Evolutionary conservation across 441 rosid species (phyloP).

Genomic region (Kokia cookei): DNA sequence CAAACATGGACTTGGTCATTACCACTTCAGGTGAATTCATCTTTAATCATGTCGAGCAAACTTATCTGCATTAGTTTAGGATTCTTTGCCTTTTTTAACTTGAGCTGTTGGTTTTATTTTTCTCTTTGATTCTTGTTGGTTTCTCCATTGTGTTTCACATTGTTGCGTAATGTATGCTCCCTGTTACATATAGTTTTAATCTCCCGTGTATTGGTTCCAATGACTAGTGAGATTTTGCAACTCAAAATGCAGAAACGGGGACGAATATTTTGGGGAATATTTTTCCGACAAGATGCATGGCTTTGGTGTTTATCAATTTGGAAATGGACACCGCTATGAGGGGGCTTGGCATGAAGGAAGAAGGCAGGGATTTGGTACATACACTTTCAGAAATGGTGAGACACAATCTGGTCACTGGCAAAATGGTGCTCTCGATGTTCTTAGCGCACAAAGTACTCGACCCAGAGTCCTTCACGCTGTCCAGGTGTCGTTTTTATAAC

Average conservation of each 20-base stretch:
- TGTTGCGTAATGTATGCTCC: not conserved
- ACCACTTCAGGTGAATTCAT: conserved; percentile 48
- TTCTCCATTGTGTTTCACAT: not conserved
- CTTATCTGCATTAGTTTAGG: too few relatives aligned
- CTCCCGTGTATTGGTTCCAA: not conserved
- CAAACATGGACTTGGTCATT: conserved; percentile 57
- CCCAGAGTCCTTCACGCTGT: conserved; percentile 14
- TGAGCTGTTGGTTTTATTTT: not conserved
- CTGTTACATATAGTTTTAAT: not conserved
- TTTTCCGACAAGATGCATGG: conserved; percentile 75
- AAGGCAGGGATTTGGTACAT: conserved; percentile 71
- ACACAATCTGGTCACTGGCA: conserved; percentile 60
- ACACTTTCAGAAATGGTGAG: conserved; percentile 56
- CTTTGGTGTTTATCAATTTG: conserved; percentile 60
- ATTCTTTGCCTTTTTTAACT: too few relatives aligned
- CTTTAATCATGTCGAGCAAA: not conserved
- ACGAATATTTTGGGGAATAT: conserved; percentile 63
- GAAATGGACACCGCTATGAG: conserved; percentile 56
- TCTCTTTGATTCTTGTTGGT: not conserved
- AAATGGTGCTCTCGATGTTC: conserved; percentile 38
- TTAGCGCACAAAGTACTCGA: conserved; percentile 20
- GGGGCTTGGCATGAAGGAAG: conserved; percentile 80
- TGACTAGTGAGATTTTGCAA: not conserved
- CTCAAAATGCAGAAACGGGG: conserved; percentile 48
- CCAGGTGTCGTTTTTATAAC: conserved; percentile 24